phyloP scores from a whole-genome alignment of 192 early-diverging fungal species.

The Borealophlyctis nickersoniae region DNA sequence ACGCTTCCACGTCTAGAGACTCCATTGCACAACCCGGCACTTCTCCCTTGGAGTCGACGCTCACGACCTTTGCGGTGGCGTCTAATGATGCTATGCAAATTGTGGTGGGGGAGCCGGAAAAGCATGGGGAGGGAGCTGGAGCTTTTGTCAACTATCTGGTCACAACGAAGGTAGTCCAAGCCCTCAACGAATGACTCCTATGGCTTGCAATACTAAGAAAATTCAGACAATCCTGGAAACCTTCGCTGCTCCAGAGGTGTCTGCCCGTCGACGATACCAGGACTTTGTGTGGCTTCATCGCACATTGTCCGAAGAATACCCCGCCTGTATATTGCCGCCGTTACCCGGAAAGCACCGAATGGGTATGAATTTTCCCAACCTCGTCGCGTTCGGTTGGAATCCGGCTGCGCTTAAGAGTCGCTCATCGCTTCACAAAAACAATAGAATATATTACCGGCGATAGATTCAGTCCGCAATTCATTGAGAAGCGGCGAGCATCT shows the following conservation, averaged over 20 bases:
- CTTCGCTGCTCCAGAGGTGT: conserved; percentile 50
- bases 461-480: conserved; percentile 89
- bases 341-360: conserved; percentile 89
- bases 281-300: conserved; percentile 91
- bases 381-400: too few relatives aligned
- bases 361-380: conserved; percentile 57
- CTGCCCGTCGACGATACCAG: conserved; percentile 85
- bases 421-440: too few relatives aligned
- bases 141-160: conserved; percentile 84
- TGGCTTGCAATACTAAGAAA: conserved; percentile 7
- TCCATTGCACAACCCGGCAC: too few relatives aligned
- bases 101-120: conserved; percentile 74
- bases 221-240: conserved; percentile 59
- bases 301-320: conserved; percentile 68
- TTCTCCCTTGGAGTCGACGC: too few relatives aligned
- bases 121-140: conserved; percentile 83
- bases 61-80: conserved; percentile 22
- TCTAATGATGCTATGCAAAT: conserved; percentile 41
- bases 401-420: too few relatives aligned
- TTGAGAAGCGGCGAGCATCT: conserved; percentile 69
- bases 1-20: too few relatives aligned
- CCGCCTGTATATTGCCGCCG: conserved; percentile 81
- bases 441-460: conserved; percentile 94
- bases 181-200: background rate
- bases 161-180: conserved; percentile 59